Base-by-base conservation (phyloP, 2,329 filamentous ascomycete species). In the Claviceps quebecensis region DNA sequence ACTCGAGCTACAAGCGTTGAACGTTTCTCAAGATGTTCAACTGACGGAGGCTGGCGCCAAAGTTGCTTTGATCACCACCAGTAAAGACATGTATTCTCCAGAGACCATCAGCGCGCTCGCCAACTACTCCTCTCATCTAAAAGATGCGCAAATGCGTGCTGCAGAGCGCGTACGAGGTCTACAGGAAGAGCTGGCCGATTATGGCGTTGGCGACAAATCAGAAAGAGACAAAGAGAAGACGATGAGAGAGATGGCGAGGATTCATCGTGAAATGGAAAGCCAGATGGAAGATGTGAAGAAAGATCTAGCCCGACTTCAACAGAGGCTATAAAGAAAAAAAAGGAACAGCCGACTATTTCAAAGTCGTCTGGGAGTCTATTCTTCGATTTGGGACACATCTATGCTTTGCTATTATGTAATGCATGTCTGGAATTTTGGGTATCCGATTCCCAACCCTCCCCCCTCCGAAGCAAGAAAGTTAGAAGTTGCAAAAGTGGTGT, bases 231-330 rank as follows among this genome's bases (percentile, higher is more conserved):
- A 75, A 64, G 75, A 75, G 58, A 69, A 66, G 53, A 67, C 64
- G 23, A 71, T 79, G 70, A 68, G 71, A 51, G 76, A 80, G 59
- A 73, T 79, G 69, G 76, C 73, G 3, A 65, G 69, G 50, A 69
- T 72, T 7, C 75, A 74, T 59, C 60, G 66, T 2, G 73, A 78
- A 52, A 73, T 79, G 69, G 68, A 65, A 29, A 62, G 65, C 53
- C 68, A 76, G 58, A 61, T 79, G 51, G 65, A 70, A 9, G 76
- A 80, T 45, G 72, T 76, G 0, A 67, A 65, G 53, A 65, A 60
- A 3, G 76, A 80, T 54, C 55, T 80, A 47, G 63, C 64, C 9
- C 61, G 68, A 47, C 54, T 72, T 9, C 26, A 45, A 26, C 39
- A 34, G 16, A 38, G 29, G 16, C 13, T 29, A 19, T 53, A 45